These are phyloP conservation scores for Coccomyxa sp. DNA, from an alignment of 139 green algal genomes.

Conservation along the genomic window DNA sequence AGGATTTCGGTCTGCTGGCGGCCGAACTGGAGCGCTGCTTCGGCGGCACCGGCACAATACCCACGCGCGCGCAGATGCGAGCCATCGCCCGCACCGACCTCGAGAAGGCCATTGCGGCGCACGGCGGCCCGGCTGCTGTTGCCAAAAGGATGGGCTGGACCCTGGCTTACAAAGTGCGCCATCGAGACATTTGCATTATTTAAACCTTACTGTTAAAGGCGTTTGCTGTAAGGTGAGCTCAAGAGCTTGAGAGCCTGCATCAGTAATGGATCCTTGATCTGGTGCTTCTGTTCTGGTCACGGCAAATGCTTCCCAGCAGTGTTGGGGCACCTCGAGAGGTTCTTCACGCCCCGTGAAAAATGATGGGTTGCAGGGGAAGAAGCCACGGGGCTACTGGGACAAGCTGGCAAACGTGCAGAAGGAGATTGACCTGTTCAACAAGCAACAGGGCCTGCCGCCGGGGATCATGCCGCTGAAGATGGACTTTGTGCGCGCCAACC, in stretches of 20 bases:
- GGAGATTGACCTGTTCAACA: conserved; percentile 15
- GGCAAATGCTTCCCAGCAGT: too few species aligned
- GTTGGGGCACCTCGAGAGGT: too few species aligned
- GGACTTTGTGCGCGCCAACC: conserved; percentile 27
- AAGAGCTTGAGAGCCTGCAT: too few species aligned
- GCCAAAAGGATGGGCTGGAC: conserved; percentile 43
- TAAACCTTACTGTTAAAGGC: not conserved
- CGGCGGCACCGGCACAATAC: conserved; percentile 25
- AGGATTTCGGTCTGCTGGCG: conserved; percentile 33
- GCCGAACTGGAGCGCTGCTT: conserved; percentile 43
- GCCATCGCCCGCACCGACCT: conserved; percentile 19
- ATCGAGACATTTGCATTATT: not conserved
- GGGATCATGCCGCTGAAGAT: conserved; percentile 44
- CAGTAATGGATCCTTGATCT: too few species aligned
- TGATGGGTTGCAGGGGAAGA: conserved; percentile 4
- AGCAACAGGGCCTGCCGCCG: not conserved
- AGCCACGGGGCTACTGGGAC: conserved; percentile 55
- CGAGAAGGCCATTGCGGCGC: conserved; percentile 37
- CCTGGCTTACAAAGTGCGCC: not conserved
- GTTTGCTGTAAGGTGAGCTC: not conserved
- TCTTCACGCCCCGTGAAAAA: not conserved
- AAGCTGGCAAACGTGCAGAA: conserved; percentile 34
- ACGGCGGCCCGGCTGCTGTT: conserved; percentile 41
- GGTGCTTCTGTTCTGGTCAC: too few species aligned
- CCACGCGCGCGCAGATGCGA: conserved; percentile 28